These are phyloP conservation scores for Akebia trifoliata DNA, from an alignment of 164 flowering plant genomes.

Conservation along the genomic window DNA sequence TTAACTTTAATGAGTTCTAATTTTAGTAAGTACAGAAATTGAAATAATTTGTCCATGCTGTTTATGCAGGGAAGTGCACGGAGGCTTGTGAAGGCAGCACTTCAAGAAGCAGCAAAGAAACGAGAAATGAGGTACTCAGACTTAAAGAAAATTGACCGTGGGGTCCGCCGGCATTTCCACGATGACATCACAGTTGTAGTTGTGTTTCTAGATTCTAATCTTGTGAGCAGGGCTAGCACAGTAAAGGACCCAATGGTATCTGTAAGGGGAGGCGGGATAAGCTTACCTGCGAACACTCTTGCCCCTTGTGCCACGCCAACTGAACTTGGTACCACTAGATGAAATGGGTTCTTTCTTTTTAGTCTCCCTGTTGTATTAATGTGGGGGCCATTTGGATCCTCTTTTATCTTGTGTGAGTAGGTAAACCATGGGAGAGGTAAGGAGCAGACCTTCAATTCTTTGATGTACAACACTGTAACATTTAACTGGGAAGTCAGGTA, in stretches of 20 bases:
- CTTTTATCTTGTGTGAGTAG: constrained; percentile 19
- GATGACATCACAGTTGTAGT: constrained; percentile 70
- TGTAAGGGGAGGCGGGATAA: constrained; percentile 53
- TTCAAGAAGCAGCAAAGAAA: constrained; percentile 87
- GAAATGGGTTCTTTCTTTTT: constrained; percentile 11
- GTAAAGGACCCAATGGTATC: constrained; percentile 38
- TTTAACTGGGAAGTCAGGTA: constrained; percentile 27
- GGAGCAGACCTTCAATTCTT: constrained; percentile 35
- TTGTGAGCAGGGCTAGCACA: constrained; percentile 45
- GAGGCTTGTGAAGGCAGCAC: constrained; percentile 68
- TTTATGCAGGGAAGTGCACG: constrained; percentile 70
- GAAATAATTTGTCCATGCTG: neutral
- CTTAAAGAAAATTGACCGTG: constrained; percentile 72
- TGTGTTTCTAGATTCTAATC: constrained; percentile 55
- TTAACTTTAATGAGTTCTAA: neutral
- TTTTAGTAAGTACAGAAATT: neutral
- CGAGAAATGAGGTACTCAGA: constrained; percentile 78
- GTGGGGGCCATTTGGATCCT: constrained; percentile 7
- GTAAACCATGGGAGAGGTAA: constrained; percentile 18
- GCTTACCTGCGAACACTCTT: constrained; percentile 36
- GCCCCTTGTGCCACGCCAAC: constrained; percentile 46
- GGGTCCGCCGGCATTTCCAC: constrained; percentile 79
- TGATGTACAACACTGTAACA: constrained; percentile 43
- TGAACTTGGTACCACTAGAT: constrained; percentile 32
- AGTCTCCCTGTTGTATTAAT: constrained; percentile 32